Base-by-base conservation (phyloP, 1,284 basidiomycete genomes). In the Puccinia coronata region DNA sequence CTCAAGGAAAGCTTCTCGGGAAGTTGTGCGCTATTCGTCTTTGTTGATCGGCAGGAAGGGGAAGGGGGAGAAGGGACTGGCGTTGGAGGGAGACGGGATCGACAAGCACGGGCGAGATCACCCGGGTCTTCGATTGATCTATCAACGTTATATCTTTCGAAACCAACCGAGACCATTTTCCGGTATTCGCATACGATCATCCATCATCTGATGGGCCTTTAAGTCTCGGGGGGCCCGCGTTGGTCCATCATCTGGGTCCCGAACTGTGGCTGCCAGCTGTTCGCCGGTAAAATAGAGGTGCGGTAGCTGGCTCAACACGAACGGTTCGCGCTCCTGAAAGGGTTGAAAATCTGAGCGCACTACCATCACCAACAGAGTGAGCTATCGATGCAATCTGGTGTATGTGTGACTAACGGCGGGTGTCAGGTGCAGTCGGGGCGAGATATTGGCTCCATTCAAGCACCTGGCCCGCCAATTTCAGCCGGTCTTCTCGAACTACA, bases 371-470 rank as follows among this genome's bases (percentile, higher is more conserved):
- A 39, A 57, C 59, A 57, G 14, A n/a, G n/a, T 61, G 47, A 39
- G 25, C 55, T 23, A 11, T 43, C 20, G 39, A 23, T 36, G 28
- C 61, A 51, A 18, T n/a, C n/a, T n/a, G 18, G 67, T 28, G 18
- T 47, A n/a, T 31, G 70, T 41, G 16, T 28, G 41, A 85, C 88
- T 84, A 81, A 89, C 89, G 98, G 0, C 99, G 89, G 0, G 97
- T 99, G 87, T 99, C 97, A 20, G 97, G 97, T 18, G 96, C 95
- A 0, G 96, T 99, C 0, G 97, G 97, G 14, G 97, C 96, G 84
- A 98, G 90, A 87, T n/a, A n/a, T n/a, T 99, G 97, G 82, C 94
- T 89, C 97, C 96, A 99, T 84, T 90, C 90, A 16, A 99, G 88
- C 20, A 94, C 96, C 70, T 92, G 89, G 83, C 90, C 89, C 2